Base-by-base conservation (phyloP, 1,139 yeast genomes). In the Protomyces inouyei region DNA sequence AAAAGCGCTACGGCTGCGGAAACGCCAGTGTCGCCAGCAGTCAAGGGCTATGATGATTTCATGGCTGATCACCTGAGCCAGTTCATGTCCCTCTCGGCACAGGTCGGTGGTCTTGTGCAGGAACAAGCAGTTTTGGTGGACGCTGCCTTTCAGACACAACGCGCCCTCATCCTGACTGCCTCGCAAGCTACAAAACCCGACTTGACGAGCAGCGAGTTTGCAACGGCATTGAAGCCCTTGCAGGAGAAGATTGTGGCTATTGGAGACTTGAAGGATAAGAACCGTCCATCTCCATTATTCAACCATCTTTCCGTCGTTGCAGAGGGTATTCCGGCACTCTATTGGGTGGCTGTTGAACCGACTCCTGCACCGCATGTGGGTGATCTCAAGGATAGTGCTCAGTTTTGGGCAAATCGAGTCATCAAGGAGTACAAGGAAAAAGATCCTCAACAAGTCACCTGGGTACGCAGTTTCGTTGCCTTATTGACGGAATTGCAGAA, bases 361-460 rank as follows among this genome's bases (percentile, higher is more conserved):
- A 83, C 85, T 12, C 88, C 90, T 0, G 84, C 85, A 18, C 83
- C 90, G 0, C 83, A 81, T 69, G 82, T 95, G 67, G 83, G 87
- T 2, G 97, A 92, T 70, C 88, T 86, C 77, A 88, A 87, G 73
- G 98, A 95, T 72, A 84, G 95, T 52, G 90, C 97, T 48, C 93
- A 87, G 73, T 95, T 92, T 76, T 95, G 97, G 90, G 84, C 96
- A 37, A 92, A 95, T 76, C 83, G 96, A 71, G 86, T 92, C 52
- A 77, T 91, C 75, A 92, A 91, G 76, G 97, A 90, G 68, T 85
- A 78, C 77, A 89, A 83, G 74, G 95, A 85, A 12, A 78, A 82
- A 65, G 65, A 66, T 16, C 80, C 83, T 65, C 75, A 76, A 60
- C 88, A 88, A 64, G 85, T 82, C 25, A 87, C 86, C 64, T 93